A percentile compares a stretch with the other conserved stretches of the same genome.
These are phyloP conservation scores for Fusarium tuaranense DNA, from an alignment of 2,329 filamentous ascomycete species.

Conservation along the genomic window DNA sequence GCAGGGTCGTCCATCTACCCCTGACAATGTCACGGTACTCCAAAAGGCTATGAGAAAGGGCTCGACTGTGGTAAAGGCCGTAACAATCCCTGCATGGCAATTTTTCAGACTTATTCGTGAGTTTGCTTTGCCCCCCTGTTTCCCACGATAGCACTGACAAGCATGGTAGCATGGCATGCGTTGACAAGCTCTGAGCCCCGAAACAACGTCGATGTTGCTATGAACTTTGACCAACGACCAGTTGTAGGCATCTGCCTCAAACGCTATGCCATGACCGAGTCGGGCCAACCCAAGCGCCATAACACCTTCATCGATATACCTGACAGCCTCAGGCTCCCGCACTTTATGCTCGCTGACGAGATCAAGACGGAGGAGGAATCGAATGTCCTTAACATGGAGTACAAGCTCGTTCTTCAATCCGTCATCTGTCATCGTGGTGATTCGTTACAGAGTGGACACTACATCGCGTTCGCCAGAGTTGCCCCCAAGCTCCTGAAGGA, in stretches of 20 bases:
- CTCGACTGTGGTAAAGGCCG: slow-evolving; percentile 76
- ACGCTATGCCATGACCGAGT: slow-evolving; percentile 78
- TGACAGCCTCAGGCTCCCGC: slow-evolving; percentile 80
- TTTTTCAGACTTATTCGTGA: slow-evolving; percentile 93
- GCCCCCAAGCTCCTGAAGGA: slow-evolving; percentile 72
- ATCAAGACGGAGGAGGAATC: slow-evolving; percentile 67
- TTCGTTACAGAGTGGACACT: slow-evolving; percentile 90
- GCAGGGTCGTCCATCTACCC: slow-evolving; percentile 57
- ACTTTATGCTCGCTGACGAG: slow-evolving; percentile 86
- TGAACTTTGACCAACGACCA: slow-evolving; percentile 86
- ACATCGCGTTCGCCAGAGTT: slow-evolving; percentile 86
- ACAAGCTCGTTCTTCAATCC: slow-evolving; percentile 91
- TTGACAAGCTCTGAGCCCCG: slow-evolving; percentile 62
- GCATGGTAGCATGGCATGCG: slow-evolving; percentile 83
- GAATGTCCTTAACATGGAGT: slow-evolving; percentile 83
- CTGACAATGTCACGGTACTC: slow-evolving; percentile 56
- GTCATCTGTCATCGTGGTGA: slow-evolving; percentile 92
- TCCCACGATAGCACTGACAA: slow-evolving; percentile 48
- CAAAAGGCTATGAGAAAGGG: slow-evolving; percentile 58
- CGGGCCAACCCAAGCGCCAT: slow-evolving; percentile 76
- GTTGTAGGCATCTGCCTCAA: slow-evolving; percentile 95
- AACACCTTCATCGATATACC: slow-evolving; percentile 94
- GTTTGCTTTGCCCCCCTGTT: slow-evolving; percentile 49
- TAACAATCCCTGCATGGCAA: slow-evolving; percentile 97
- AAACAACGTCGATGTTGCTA: slow-evolving; percentile 84